Evolutionary conservation across 2,329 filamentous ascomycete species (phyloP).

Genomic region (Talaromyces marneffei): DNA sequence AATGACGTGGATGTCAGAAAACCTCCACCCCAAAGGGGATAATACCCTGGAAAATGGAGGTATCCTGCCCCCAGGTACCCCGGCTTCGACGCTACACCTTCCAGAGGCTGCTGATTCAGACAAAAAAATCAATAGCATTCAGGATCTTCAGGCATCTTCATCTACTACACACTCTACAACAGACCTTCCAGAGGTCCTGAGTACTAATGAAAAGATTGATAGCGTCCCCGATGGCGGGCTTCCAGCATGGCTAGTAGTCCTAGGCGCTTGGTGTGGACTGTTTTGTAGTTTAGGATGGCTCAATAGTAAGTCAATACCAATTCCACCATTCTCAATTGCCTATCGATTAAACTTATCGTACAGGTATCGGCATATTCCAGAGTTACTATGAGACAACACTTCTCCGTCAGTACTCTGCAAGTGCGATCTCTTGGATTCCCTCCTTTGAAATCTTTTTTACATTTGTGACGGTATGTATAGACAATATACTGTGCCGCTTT

Average conservation of each 20-base stretch:
- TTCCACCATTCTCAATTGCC: background rate
- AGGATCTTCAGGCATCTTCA: background rate
- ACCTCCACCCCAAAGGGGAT: background rate
- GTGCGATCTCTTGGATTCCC: slow-evolving; percentile 49
- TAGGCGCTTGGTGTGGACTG: slow-evolving; percentile 12
- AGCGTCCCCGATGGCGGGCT: slow-evolving; percentile 4
- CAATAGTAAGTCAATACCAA: slow-evolving; percentile 5
- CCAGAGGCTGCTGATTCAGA: background rate
- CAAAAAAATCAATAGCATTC: slow-evolving; percentile 1
- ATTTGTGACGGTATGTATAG: slow-evolving; percentile 46
- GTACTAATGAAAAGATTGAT: background rate
- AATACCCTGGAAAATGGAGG: background rate
- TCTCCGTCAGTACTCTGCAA: slow-evolving; percentile 38
- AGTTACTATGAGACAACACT: slow-evolving; percentile 46
- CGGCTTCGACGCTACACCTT: slow-evolving; percentile 1
- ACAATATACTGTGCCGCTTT: slow-evolving; percentile 47
- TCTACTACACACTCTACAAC: background rate
- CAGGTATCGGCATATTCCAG: slow-evolving; percentile 47
- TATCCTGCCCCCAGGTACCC: background rate
- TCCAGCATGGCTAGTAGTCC: slow-evolving; percentile 12
- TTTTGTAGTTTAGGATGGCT: slow-evolving; percentile 15
- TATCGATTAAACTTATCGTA: background rate
- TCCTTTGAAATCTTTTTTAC: slow-evolving; percentile 49
- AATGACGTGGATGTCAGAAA: slow-evolving; percentile 4
- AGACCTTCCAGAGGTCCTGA: slow-evolving; percentile 1